Conservation (phyloP, 345 rosid species). For the Rhizophora mangle region DNA sequence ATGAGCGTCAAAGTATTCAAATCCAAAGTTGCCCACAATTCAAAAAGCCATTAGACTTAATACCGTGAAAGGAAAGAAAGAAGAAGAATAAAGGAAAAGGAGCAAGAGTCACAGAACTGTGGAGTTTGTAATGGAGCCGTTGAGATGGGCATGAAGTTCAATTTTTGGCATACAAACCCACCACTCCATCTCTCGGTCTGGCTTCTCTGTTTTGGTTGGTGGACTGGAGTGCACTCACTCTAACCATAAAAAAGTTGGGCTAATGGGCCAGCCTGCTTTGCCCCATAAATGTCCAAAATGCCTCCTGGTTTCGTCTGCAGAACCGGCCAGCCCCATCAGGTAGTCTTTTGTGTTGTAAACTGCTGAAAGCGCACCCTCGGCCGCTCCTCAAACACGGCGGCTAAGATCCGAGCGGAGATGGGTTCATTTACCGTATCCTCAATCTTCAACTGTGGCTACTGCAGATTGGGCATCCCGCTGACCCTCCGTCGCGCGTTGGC, state of each 20-base stretch:
- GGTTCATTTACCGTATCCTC: slow-evolving; percentile 40
- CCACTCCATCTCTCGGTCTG: slow-evolving; percentile 39
- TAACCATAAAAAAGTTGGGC: too few relatives aligned
- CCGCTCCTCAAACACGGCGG: not conserved
- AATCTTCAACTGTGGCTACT: slow-evolving; percentile 38
- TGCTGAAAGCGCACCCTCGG: too few relatives aligned
- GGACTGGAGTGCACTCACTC: not conserved
- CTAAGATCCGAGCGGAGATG: slow-evolving; percentile 11
- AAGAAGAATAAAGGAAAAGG: not conserved
- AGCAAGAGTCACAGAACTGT: slow-evolving; percentile 56
- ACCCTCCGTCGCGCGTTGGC: too few relatives aligned
- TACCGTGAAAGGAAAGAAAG: too few relatives aligned
- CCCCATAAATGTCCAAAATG: too few relatives aligned
- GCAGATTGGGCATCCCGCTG: slow-evolving; percentile 38
- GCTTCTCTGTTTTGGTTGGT: not conserved
- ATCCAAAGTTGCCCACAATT: not conserved
- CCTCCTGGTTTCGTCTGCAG: too few relatives aligned
- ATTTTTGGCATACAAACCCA: slow-evolving; percentile 68
- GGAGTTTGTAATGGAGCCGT: slow-evolving; percentile 83
- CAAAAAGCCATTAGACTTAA: not conserved
- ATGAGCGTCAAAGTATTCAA: not conserved
- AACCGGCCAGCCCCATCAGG: too few relatives aligned
- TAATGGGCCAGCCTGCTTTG: too few relatives aligned
- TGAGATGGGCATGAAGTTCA: slow-evolving; percentile 98
- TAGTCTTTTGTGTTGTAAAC: too few relatives aligned